Base-by-base conservation (phyloP, 495 filamentous ascomycete genomes). In the Penicillium steckii region DNA sequence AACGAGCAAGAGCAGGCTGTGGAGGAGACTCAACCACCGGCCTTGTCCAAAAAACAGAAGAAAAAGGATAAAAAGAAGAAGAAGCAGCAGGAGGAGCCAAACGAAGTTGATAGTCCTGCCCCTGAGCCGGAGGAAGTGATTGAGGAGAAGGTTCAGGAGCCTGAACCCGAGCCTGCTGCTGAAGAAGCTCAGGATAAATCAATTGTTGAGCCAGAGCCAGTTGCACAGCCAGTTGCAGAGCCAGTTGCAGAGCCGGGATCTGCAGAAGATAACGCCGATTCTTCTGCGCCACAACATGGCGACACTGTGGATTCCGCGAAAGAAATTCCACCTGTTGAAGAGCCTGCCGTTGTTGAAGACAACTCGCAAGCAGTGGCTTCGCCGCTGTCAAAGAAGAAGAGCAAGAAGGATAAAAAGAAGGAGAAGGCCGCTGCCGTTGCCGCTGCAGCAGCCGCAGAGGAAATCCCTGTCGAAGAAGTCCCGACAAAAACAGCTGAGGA, bases 11-110 rank as follows among this genome's bases (percentile, higher is more conserved):
- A 52, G 15, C 5, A 9, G 1, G 2, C 29, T 45, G 44, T 43
- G 1, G 46, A 52, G 13, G 50, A 61, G 19, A 29, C 41, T 8
- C 13, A 13, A 12, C 25, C 46, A 33, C 27, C 22, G 2, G 21
- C 19, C 17, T 37, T 43, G 25, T 58, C 56, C 13, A 57, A 63
- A 40, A 63, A 65, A 25, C 44, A 65, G 30, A 65, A 59, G 30
- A 57, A 57, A 46, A 57, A 63, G 43, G 48, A 63, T 15, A 58
- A 62, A 44, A 64, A 59, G 48, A 57, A 50, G 53, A 58, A 58
- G 22, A 38, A 52, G 43, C 49, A 53, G n/a, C 61, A 53, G 32
- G 48, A 56, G 12, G 19, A 25, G 21, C 38, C 37, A 3, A 15
- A 4, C 1, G 45, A 48, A n/a, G 55, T n/a, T n/a, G n/a, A 60